phyloP scores from a whole-genome alignment of 768 basidiomycete species.

The Lyophyllum semitale region DNA sequence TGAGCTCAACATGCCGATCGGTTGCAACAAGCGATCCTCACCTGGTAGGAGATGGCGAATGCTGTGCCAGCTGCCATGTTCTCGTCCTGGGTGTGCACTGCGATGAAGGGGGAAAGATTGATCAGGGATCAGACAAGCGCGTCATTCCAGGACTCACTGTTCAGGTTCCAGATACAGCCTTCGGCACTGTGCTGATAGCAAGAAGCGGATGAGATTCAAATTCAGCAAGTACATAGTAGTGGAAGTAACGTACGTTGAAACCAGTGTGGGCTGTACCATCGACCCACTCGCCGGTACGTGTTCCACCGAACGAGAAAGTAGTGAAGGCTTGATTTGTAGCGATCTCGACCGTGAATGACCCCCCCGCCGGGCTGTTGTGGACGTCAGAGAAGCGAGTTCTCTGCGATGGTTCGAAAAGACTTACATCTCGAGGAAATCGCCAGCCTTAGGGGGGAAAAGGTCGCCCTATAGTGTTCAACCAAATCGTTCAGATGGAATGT shows the following conservation, averaged over 20 bases:
- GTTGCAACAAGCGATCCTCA: constrained; percentile 15
- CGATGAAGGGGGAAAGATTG: neutral
- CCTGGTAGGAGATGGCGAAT: constrained; percentile 56
- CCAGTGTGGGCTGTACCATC: constrained; percentile 46
- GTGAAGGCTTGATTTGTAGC: constrained; percentile 52
- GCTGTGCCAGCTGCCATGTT: constrained; percentile 55
- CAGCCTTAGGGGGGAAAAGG: constrained; percentile 41
- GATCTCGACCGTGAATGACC: constrained; percentile 48
- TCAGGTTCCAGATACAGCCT: constrained; percentile 47
- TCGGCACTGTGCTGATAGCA: constrained; percentile 30
- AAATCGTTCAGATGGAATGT: neutral
- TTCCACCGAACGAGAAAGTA: constrained; percentile 41
- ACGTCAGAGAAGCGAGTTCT: neutral
- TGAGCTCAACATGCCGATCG: neutral
- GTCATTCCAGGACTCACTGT: constrained; percentile 36
- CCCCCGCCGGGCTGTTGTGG: constrained; percentile 44
- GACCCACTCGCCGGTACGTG: constrained; percentile 42
- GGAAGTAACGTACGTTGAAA: constrained; percentile 39
- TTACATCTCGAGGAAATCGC: constrained; percentile 45
- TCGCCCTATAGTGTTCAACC: constrained; percentile 32
- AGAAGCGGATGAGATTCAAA: neutral
- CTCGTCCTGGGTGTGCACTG: constrained; percentile 57
- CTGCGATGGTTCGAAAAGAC: constrained; percentile 11
- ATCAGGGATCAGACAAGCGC: neutral
- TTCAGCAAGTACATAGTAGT: neutral